These are phyloP conservation scores for Saccharomycopsis sp. DNA, from an alignment of 805 yeast species.

Conservation along the genomic window DNA sequence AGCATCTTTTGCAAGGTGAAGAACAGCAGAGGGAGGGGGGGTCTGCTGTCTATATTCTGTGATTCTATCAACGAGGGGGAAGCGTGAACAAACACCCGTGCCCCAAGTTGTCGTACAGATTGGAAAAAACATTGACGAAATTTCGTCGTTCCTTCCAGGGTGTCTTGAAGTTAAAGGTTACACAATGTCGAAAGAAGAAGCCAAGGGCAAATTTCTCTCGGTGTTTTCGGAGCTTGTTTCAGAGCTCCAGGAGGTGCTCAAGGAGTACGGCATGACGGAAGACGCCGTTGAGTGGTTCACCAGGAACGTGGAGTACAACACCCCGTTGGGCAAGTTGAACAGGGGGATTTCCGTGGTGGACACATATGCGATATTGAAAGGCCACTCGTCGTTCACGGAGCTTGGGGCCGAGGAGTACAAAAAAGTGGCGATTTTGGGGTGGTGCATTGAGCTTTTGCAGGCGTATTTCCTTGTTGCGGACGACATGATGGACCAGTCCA, in stretches of 20 bases:
- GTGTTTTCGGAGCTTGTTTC: constrained; percentile 71
- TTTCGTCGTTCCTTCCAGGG: too few relatives aligned
- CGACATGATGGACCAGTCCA: constrained; percentile 95
- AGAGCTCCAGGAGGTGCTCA: constrained; percentile 58
- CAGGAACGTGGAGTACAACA: constrained; percentile 66
- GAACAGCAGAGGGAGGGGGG: too few relatives aligned
- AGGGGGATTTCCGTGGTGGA: constrained; percentile 94
- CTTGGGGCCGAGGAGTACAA: constrained; percentile 63
- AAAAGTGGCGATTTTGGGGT: constrained; percentile 82
- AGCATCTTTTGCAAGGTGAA: too few relatives aligned
- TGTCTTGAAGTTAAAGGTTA: too few relatives aligned
- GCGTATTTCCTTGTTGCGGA: constrained; percentile 97
- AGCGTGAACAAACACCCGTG: too few relatives aligned
- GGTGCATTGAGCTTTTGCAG: constrained; percentile 91
- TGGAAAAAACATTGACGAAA: too few relatives aligned
- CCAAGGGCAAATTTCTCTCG: constrained; percentile 48
- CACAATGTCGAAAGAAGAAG: constrained; percentile 21
- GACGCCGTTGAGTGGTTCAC: constrained; percentile 85
- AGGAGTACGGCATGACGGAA: constrained; percentile 67
- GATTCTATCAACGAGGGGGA: too few relatives aligned
- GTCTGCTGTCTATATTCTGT: too few relatives aligned
- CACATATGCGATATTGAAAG: constrained; percentile 75
- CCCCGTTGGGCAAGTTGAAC: constrained; percentile 95
- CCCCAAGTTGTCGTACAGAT: too few relatives aligned
- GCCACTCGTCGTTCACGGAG: constrained; percentile 47